These are phyloP conservation scores for Amanita pallidorosea DNA, from an alignment of 768 basidiomycete genomes.

Conservation along the genomic window DNA sequence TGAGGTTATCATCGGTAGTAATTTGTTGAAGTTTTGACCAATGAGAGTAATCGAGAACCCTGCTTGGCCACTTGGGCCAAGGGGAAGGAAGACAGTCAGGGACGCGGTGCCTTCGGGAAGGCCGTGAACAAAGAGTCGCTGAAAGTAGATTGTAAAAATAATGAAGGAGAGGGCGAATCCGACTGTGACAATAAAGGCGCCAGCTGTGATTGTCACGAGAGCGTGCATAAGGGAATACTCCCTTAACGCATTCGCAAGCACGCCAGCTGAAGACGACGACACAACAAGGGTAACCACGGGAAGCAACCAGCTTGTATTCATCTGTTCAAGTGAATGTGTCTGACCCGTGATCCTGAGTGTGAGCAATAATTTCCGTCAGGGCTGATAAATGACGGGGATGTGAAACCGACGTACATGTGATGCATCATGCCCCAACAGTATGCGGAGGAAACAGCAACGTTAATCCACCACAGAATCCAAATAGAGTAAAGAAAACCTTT, in stretches of 20 bases:
- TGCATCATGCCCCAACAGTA: conserved; percentile 57
- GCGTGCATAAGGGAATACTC: conserved; percentile 35
- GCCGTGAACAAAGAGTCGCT: conserved; percentile 47
- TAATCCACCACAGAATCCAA: conserved; percentile 60
- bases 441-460: conserved; percentile 36
- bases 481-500: conserved; percentile 35
- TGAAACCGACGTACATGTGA: conserved; percentile 41
- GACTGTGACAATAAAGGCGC: conserved; percentile 42
- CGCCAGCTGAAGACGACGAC: conserved; percentile 20
- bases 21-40: conserved; percentile 32
- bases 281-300: conserved; percentile 70
- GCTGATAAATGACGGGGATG: not conserved
- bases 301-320: conserved; percentile 63
- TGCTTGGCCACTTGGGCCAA: conserved; percentile 65
- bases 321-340: conserved; percentile 38
- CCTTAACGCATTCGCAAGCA: conserved; percentile 40
- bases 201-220: conserved; percentile 40
- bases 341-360: conserved; percentile 41
- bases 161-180: conserved; percentile 53
- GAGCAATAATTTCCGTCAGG: not conserved
- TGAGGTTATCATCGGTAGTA: conserved; percentile 24
- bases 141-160: conserved; percentile 55
- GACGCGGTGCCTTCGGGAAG: conserved; percentile 35
- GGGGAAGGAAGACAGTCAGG: conserved; percentile 58
- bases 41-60: conserved; percentile 46